Percentiles rank a stretch among this genome's conserved stretches.
Evolutionary conservation across 2,329 filamentous ascomycete genomes (phyloP).

Genomic region (Colletotrichum cuscutae): DNA sequence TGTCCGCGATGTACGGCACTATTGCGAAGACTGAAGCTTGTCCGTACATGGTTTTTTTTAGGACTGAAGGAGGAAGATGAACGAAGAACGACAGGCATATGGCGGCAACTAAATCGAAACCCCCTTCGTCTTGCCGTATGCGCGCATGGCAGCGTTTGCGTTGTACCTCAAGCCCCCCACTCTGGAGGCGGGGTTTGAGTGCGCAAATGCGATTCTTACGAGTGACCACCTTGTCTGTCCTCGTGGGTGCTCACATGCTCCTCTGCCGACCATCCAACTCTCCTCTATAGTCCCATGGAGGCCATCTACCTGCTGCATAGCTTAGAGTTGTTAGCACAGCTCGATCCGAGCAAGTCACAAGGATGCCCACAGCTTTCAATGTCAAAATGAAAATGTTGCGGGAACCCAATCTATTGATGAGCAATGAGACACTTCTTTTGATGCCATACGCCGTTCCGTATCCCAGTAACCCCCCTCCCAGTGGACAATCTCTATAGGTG

Average conservation of each 20-base stretch:
- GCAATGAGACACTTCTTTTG: slow-evolving; percentile 29
- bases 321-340: background rate
- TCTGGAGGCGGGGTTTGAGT: background rate
- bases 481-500: background rate
- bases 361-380: background rate
- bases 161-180: background rate
- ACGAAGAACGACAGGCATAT: slow-evolving; percentile 1
- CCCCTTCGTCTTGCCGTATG: background rate
- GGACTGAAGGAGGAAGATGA: slow-evolving; percentile 15
- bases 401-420: slow-evolving; percentile 23
- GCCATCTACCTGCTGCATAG: background rate
- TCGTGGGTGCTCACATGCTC: background rate
- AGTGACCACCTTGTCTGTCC: background rate
- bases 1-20: slow-evolving; percentile 4
- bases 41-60: slow-evolving; percentile 20
- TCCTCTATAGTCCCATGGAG: background rate
- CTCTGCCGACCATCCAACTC: background rate
- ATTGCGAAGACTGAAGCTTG: slow-evolving; percentile 18
- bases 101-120: slow-evolving; percentile 12
- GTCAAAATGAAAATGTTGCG: background rate
- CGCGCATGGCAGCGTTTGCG: background rate
- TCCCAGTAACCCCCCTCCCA: slow-evolving; percentile 4
- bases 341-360: background rate
- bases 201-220: background rate
- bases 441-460: slow-evolving; percentile 31